Percentiles rank a stretch among this genome's conserved stretches.
These are phyloP conservation scores for Trametes maxima DNA, from an alignment of 768 basidiomycete species.

Conservation along the genomic window DNA sequence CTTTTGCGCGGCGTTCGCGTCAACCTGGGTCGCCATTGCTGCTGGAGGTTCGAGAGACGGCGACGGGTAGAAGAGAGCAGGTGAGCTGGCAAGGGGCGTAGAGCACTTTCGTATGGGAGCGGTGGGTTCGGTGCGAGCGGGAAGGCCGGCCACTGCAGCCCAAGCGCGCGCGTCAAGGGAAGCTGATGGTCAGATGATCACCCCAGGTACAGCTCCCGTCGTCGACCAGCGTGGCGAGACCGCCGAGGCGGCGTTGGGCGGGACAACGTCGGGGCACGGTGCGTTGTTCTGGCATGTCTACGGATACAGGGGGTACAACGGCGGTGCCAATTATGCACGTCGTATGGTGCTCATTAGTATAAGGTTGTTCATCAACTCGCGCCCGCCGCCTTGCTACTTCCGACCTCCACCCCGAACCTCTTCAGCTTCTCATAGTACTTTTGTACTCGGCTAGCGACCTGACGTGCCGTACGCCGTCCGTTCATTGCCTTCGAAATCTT, in stretches of 20 bases:
- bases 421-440: constrained; percentile 88
- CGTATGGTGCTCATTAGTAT: neutral
- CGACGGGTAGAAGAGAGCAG: neutral
- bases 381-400: constrained; percentile 23
- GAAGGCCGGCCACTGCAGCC: neutral
- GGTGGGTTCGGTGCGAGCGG: neutral
- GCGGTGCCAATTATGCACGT: neutral
- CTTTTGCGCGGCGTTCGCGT: constrained; percentile 47
- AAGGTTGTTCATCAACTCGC: neutral
- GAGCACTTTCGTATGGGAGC: neutral
- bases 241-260: neutral
- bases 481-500: constrained; percentile 85
- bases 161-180: constrained; percentile 15
- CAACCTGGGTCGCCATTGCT: constrained; percentile 1
- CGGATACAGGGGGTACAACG: neutral
- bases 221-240: neutral
- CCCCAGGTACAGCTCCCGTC: constrained; percentile 19
- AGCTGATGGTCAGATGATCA: constrained; percentile 25
- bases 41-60: neutral
- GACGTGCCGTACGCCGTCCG: constrained; percentile 72
- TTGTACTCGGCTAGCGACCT: constrained; percentile 88
- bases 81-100: constrained; percentile 24
- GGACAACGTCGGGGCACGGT: constrained; percentile 10
- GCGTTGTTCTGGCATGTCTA: neutral
- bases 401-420: constrained; percentile 62